Base-by-base conservation (phyloP, 2,329 filamentous ascomycete species). In the Aspergillus sp. region DNA sequence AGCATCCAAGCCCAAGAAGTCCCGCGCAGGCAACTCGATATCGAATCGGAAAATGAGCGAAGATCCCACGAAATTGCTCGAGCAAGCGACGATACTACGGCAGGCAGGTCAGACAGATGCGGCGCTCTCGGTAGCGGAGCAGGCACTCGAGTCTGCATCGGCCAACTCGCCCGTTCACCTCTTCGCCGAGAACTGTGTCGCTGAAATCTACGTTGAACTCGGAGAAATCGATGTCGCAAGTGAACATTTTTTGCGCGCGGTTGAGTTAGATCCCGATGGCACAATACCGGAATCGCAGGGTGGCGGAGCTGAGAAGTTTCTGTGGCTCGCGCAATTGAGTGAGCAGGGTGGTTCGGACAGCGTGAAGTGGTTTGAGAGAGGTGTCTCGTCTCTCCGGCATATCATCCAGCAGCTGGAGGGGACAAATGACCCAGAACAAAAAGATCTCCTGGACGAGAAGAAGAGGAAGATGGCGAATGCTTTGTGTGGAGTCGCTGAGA, bases 401-500 rank as follows among this genome's bases (percentile, higher is more conserved):
- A 83, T 85, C 64, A 84, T 94, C 53, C 79, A 82, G 57, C 70
- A 69, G 9, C 67, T 91, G 19, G 78, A 82, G 53, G 76, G 74
- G 48, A 71, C 69, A 30, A 53, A 67, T 49, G 60, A 65, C 52
- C 47, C 66, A 10, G 51, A 68, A 52, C 57, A 69, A 35, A 54
- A 62, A 27, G 51, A 71, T 27, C 59, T 73, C 33, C 44, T 82
- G 36, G 78, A 83, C 29, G 86, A 89, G 67, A 87, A 88, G 73
- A 85, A 85, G 65, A 75, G 77, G 54, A 93, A 93, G 68, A 76
- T 97, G 33, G 88, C 89, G 2, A 88, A 88, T 57, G 88, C 90
- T n/a, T 77, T 98, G 33, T 98, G 94, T 68, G 88, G 87, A 29
- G 88, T 97, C 50, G 83, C 88, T 5, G 93, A 98, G 72, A 88